Evolutionary conservation across 2,329 filamentous ascomycete genomes (phyloP), one percentile per base, ranked within the genome.

Genomic region (Stagonosporopsis vannaccii): DNA sequence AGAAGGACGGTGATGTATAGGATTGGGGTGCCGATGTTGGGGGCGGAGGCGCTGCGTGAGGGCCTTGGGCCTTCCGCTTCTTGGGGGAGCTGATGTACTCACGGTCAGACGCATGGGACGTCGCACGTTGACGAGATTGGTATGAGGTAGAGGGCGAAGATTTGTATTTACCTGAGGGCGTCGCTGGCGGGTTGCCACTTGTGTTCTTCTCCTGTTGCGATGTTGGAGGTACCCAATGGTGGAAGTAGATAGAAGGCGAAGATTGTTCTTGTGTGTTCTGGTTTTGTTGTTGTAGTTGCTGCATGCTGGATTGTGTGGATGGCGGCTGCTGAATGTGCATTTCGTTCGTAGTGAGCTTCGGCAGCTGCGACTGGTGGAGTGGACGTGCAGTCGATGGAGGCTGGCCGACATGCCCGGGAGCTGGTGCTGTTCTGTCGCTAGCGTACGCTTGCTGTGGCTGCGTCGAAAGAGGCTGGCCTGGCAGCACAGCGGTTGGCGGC

Each of bases 181-280:
- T 90, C 69, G 85, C 85, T 58, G 90, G 89, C 72, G 90, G 87
- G 68, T 87, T 86, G 54, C 84, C 81, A 72, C 81, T 79, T 62
- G 82, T 78, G 57, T 84, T 63, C 51, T 76, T 74, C 50, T 80
- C 82, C 61, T 82, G 80, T 75, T 90, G 84, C 60, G 86, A 84
- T 20, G 82, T 84, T 12, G 92, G 92, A 41, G 92, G 92, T 57
- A 94, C 90, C 92, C 92, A 97, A 73, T 96, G 91, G 71, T 96
- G 91, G 74, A 97, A 97, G 75, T 91, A 95, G 43, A 96, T 90
- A 20, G 88, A 90, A 0, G 89, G 87, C 36, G 90, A 91, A 17
- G 86, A 84, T 61, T 88, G 81, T 40, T 85, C 77, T 66, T 87
- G 82, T 41, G 81, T 77, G 7, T 80, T 77, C 51, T 86, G 83